Conservation (phyloP, 805 yeast species). For the Saccharomycopsis amapae region DNA sequence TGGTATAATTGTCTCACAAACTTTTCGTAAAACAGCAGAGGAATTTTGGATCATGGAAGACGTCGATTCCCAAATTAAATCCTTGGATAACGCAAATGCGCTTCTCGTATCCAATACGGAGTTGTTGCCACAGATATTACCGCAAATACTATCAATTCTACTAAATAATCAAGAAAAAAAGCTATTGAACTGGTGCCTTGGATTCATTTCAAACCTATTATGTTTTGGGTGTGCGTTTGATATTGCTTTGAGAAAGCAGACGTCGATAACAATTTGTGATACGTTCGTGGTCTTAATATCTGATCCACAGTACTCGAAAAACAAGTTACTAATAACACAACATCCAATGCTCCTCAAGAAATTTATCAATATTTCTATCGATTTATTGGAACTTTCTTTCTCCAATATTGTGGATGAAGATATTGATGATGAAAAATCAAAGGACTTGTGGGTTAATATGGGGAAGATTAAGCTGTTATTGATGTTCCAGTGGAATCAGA, state of each 20-base stretch:
- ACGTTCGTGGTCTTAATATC: slow-evolving; percentile 2
- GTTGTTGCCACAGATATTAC: slow-evolving; percentile 6
- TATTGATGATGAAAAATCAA: not conserved
- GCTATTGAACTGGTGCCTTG: slow-evolving; percentile 9
- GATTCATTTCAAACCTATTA: not conserved
- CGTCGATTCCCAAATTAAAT: slow-evolving; percentile 2
- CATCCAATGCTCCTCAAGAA: not conserved
- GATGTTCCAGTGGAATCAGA: slow-evolving; percentile 9
- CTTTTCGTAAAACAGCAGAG: too few species aligned
- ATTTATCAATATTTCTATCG: slow-evolving; percentile 4
- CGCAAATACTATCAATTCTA: slow-evolving; percentile 3
- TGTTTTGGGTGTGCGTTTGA: not conserved
- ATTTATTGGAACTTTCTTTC: slow-evolving; percentile 7
- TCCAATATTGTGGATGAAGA: not conserved
- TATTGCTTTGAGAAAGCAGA: not conserved
- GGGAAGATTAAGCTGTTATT: slow-evolving; percentile 5
- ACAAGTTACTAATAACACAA: not conserved
- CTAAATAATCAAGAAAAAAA: not conserved
- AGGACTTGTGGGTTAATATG: slow-evolving; percentile 2
- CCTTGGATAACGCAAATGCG: slow-evolving; percentile 7
- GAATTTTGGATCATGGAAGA: slow-evolving; percentile 11
- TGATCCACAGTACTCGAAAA: not conserved
- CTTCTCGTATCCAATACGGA: slow-evolving; percentile 1
- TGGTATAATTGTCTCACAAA: too few species aligned
- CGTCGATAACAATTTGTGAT: not conserved